phyloP scores from a whole-genome alignment of 495 filamentous ascomycete genomes.

The Ramalina peruviana region DNA sequence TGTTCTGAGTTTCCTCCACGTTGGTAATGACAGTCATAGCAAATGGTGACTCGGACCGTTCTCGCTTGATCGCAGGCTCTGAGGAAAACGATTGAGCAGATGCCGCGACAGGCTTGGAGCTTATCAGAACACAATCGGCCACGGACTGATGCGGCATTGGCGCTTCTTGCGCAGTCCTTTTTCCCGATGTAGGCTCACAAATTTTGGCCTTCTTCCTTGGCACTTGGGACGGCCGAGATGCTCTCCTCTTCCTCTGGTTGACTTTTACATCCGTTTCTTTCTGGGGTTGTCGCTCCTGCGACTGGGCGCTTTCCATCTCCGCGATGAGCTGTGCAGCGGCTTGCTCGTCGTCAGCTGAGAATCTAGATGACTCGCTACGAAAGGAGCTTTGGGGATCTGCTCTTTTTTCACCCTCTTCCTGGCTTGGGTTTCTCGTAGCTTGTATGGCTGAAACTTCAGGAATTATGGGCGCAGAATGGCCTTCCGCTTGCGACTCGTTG shows the following conservation, averaged over 20 bases:
- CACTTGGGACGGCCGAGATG: not conserved
- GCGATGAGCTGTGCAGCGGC: constrained; percentile 11
- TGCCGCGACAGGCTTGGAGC: not conserved
- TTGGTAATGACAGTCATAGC: not conserved
- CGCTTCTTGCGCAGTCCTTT: not conserved
- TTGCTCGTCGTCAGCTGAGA: constrained; percentile 10
- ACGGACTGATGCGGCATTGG: not conserved
- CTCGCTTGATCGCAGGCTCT: constrained; percentile 5
- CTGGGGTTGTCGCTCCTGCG: constrained; percentile 1
- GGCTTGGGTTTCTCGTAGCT: no score
- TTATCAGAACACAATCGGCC: constrained; percentile 11
- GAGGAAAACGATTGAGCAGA: not conserved
- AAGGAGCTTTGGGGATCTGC: not conserved
- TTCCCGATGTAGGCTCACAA: not conserved
- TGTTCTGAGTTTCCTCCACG: not conserved
- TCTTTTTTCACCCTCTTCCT: no score
- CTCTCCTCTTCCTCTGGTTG: constrained; percentile 6
- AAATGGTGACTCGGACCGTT: constrained; percentile 4
- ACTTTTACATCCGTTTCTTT: not conserved
- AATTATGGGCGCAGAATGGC: no score
- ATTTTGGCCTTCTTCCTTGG: constrained; percentile 6
- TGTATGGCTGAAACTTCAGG: no score
- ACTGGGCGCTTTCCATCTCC: constrained; percentile 16
- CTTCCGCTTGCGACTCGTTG: not conserved
- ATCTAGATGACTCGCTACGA: not conserved